Evolutionary conservation across 2,329 filamentous ascomycete species (phyloP).

Genomic region (Bisporella sp.): DNA sequence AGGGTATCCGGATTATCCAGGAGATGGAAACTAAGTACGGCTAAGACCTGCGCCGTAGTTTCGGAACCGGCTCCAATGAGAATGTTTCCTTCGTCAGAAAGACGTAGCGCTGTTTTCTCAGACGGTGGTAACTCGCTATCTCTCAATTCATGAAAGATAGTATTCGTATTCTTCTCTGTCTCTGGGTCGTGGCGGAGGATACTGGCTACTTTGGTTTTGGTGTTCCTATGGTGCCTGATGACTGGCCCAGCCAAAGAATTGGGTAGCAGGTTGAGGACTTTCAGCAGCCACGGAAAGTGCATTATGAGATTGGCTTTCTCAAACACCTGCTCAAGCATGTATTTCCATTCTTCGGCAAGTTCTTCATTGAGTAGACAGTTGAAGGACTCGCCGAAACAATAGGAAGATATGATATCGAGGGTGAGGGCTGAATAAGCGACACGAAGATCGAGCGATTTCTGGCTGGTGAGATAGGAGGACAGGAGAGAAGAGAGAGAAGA

Average conservation of each 20-base stretch:
- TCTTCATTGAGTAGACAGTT: not conserved
- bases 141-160: not conserved
- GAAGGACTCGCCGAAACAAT: not conserved
- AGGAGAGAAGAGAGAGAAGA: not conserved
- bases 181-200: not conserved
- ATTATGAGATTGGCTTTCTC: not conserved
- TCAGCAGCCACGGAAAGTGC: not conserved
- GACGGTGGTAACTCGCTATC: not conserved
- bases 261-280: not conserved
- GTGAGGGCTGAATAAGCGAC: not conserved
- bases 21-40: not conserved
- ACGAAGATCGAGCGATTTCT: not conserved
- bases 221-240: not conserved
- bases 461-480: not conserved
- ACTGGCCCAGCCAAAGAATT: not conserved
- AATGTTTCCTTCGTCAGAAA: not conserved
- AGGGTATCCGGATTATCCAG: not conserved
- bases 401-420: not conserved
- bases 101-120: not conserved
- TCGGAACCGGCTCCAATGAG: not conserved
- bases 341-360: not conserved
- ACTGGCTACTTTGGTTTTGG: not conserved
- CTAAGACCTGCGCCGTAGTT: not conserved
- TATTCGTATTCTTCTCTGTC: not conserved
- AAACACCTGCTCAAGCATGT: not conserved